Evolutionary conservation across 257 asterid species (phyloP), one percentile per base, ranked within the genome.

Genomic region (Ballota nigra): DNA sequence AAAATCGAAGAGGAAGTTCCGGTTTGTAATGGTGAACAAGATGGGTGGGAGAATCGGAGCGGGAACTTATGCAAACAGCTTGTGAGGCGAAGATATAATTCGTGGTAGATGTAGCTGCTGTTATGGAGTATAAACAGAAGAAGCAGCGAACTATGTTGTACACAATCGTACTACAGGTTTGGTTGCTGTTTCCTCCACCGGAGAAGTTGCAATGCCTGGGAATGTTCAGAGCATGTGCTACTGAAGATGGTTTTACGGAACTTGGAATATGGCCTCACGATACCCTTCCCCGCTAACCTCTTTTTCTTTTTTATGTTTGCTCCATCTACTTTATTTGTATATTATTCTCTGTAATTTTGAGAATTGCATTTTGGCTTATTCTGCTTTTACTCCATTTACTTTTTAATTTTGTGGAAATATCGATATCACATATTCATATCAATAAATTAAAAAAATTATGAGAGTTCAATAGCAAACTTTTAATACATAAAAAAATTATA

Each of bases 221-320:
- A 4, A 91, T 94, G 99, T 91, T 89, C 69, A 80, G 99, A 84
- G 99, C 98, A 9, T 91, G 92, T 76, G 99, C 97, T 67, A 88
- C 86, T 12, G 92, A 91, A 80, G 95, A 83, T 76, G 97, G 96
- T 24, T 69, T 70, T 69, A 62, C 75, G 28, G 95, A 94, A 69
- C 73, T 89, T 53, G 91, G 53, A 38, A 94, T 94, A 60, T 94
- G 99, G 99, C n/a, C n/a, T n/a, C n/a, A n/a, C n/a, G n/a, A n/a
- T n/a, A n/a, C n/a, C n/a, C n/a, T n/a, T n/a, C n/a, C n/a, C n/a
- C n/a, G n/a, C n/a, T n/a, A n/a, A n/a, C n/a, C n/a, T n/a, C n/a
- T n/a, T n/a, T n/a, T n/a, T n/a, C n/a, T n/a, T n/a, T n/a, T n/a
- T n/a, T n/a, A n/a, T n/a, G n/a, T n/a, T n/a, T n/a, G n/a, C n/a